Evolutionary conservation across 805 yeast species (phyloP), one percentile per base, ranked within the genome.

Genomic region (Ogataea nonfermentans): DNA sequence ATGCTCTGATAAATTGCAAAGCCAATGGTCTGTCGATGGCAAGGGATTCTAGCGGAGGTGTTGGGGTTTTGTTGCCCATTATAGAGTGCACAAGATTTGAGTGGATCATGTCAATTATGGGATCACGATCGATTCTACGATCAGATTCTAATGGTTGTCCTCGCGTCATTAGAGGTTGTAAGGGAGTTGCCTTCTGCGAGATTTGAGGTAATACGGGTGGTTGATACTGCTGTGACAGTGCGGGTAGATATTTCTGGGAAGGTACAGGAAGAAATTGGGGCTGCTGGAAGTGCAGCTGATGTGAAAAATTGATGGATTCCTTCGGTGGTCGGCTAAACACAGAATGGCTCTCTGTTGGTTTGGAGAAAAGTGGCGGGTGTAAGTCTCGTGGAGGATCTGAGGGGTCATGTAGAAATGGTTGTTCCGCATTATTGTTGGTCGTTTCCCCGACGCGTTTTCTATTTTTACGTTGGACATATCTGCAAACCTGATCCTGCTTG

Each of bases 1-100:
- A 73, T 1, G 71, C 73, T 15, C 68, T 67, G 7, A 71, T 59
- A 31, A 70, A 68, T 24, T 62, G 51, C 27, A 62, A 54, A 12
- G 63, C 60, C 5, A 67, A 16, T 2, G 37, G 46, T 23, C 37
- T 43, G 28, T 38, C 36, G n/a, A 51, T 37, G 9, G 27, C 34
- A 22, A 46, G 43, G 6, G 59, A 55, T 32, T 64, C 54, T 8
- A 63, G 63, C 16, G 63, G 55, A 5, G 53, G 48, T 31, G 54
- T 53, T 35, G 51, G 57, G 10, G 53, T 41, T 4, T 60, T 57
- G 24, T 52, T 49, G 7, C 58, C 58, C 36, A 66, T 65, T 16
- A 48, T 30, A 7, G 43, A 26, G 26, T 40, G 48, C 13, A 45
- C 33, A 9, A 48, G 29, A 19, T 40, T 44, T 4, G 43, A 39